Percentiles rank a stretch among this genome's conserved stretches.
Evolutionary conservation across 306 rosid species (phyloP).

Genomic region (Quillaja saponaria): DNA sequence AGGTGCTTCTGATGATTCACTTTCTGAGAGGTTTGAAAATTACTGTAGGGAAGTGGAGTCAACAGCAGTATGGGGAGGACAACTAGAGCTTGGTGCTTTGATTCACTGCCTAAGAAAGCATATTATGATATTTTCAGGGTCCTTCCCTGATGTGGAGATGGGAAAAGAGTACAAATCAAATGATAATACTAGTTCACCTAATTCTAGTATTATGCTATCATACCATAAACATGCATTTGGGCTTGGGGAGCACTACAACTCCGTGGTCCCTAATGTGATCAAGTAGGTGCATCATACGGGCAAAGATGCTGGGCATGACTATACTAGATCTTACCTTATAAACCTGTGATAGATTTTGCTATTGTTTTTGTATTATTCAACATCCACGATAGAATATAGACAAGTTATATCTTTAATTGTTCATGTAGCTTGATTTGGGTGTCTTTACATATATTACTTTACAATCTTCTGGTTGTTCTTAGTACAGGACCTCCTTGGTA

Average conservation of each 20-base stretch:
- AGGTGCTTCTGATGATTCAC: constrained; percentile 51
- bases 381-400: too few species aligned
- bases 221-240: constrained; percentile 95
- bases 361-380: too few species aligned
- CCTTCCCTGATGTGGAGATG: constrained; percentile 97
- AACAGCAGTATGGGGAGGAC: constrained; percentile 98
- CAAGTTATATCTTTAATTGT: too few species aligned
- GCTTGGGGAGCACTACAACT: constrained; percentile 92
- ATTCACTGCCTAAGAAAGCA: constrained; percentile 79
- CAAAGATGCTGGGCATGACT: constrained; percentile 31
- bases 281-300: constrained; percentile 24
- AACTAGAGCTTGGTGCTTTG: constrained; percentile 90
- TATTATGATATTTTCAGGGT: constrained; percentile 84
- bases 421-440: neutral
- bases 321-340: too few species aligned
- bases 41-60: constrained; percentile 87
- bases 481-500: constrained; percentile 4
- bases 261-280: constrained; percentile 62
- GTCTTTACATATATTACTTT: too few species aligned
- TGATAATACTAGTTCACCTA: constrained; percentile 29
- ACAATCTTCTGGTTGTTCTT: neutral
- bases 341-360: too few species aligned
- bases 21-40: constrained; percentile 60
- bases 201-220: constrained; percentile 68
- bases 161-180: constrained; percentile 81